Base-by-base conservation (phyloP, 2,329 filamentous ascomycete species). In the Monosporascus sp. region DNA sequence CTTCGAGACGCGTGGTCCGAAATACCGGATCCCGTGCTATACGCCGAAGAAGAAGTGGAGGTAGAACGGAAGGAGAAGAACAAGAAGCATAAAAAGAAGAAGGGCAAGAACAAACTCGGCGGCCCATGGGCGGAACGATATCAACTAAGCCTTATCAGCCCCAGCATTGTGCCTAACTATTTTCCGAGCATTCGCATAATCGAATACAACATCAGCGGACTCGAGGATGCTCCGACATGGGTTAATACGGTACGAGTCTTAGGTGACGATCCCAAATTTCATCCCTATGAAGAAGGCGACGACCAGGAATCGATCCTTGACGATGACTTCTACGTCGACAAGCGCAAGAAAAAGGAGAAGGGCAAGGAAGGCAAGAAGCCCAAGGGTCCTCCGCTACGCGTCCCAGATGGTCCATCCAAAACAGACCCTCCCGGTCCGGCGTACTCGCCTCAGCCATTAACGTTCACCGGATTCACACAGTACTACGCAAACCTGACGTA, bases 401-500 rank as follows among this genome's bases (percentile, higher is more conserved):
- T 89, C 14, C 94, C 94, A 1, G 71, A 83, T 0, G 82, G 86
- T 1, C 94, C 94, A 2, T 82, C 89, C 0, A 85, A 87, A 62
- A 80, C 81, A 2, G 73, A 87, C 7, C 83, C 83, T 6, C 93
- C 93, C 0, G 94, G 94, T 0, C 94, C 94, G 0, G 94, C 90
- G 7, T 97, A 99, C 71, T 90, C 86, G 20, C 85, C 88, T 7
- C 94, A 99, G 67, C 77, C 89, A 0, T 76, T 97, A 38, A 89
- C 90, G 0, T 77, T 92, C 57, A 78, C 87, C 3, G 85, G 89
- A 5, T 97, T 90, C 70, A 90, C 85, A 4, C 94, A 99, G 65
- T 97, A 95, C 70, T 97, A 85, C 70, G 91, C 93, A 56, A 99
- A 99, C 68, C 74, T 99, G n/a, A 97, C 93, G 0, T 74, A 83